Evolutionary conservation across 2,329 filamentous ascomycete species (phyloP).

Genomic region (Emericellopsis cladophorae): DNA sequence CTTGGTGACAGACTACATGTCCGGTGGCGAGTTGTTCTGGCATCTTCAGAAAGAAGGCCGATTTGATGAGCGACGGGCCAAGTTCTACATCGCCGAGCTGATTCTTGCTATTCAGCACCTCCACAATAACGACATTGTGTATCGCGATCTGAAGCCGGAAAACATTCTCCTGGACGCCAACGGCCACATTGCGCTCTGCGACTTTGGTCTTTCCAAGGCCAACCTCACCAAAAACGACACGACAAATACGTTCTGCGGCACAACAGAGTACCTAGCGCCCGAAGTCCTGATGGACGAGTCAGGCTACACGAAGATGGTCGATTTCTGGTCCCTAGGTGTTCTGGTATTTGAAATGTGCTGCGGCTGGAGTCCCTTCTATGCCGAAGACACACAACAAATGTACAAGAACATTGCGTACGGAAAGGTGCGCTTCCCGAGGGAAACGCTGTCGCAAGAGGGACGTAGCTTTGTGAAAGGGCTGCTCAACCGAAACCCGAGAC

Average conservation of each 20-base stretch:
- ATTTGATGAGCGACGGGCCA: constrained; percentile 87
- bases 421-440: constrained; percentile 90
- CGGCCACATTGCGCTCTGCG: constrained; percentile 92
- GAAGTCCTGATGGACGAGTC: constrained; percentile 93
- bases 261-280: constrained; percentile 91
- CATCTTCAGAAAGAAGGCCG: constrained; percentile 94
- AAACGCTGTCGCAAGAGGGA: constrained; percentile 87
- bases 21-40: constrained; percentile 96
- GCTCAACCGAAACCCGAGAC: constrained; percentile 92
- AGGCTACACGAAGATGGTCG: constrained; percentile 99
- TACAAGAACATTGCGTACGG: constrained; percentile 99
- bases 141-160: constrained; percentile 92
- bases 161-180: constrained; percentile 96
- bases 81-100: constrained; percentile 97
- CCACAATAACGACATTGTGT: constrained; percentile 95
- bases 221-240: constrained; percentile 95
- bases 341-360: constrained; percentile 99
- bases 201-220: constrained; percentile 95
- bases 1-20: constrained; percentile 99
- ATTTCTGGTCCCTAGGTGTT: constrained; percentile 97
- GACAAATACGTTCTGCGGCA: constrained; percentile 97
- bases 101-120: constrained; percentile 91
- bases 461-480: constrained; percentile 97
- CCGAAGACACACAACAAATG: constrained; percentile 99
- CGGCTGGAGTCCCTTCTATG: constrained; percentile 97